Percentiles rank a stretch among this genome's conserved stretches.
Conservation (phyloP, 2,329 filamentous ascomycete species). For the Dactylonectria macrodidyma region DNA sequence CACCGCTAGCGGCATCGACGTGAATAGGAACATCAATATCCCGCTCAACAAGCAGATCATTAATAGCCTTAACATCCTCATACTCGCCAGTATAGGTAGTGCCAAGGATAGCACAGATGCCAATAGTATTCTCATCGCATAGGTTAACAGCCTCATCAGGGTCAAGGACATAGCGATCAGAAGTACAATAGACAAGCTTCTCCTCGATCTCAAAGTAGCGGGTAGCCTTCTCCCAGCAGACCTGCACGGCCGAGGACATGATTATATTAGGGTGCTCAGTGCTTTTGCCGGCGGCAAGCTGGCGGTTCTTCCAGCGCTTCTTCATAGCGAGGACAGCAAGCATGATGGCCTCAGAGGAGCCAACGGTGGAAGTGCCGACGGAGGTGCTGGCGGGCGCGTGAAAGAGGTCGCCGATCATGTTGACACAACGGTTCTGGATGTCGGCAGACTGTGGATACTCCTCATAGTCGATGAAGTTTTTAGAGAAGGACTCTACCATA, state of each 20-base stretch:
- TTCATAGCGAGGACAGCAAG: slow-evolving; percentile 92
- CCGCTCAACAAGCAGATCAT: slow-evolving; percentile 84
- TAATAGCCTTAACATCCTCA: slow-evolving; percentile 93
- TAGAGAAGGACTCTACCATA: slow-evolving; percentile 92
- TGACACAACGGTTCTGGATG: slow-evolving; percentile 92
- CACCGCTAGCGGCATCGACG: slow-evolving; percentile 92
- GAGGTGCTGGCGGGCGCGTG: slow-evolving; percentile 81
- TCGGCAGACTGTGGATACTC: slow-evolving; percentile 87
- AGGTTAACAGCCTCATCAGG: slow-evolving; percentile 72
- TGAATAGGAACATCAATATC: slow-evolving; percentile 89
- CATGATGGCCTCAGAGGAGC: slow-evolving; percentile 92
- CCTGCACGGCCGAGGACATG: slow-evolving; percentile 97
- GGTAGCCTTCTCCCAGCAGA: slow-evolving; percentile 95
- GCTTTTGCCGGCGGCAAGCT: slow-evolving; percentile 86
- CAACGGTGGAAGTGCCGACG: slow-evolving; percentile 90
- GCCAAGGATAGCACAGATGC: slow-evolving; percentile 91
- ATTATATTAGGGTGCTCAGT: slow-evolving; percentile 88
- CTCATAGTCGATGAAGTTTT: slow-evolving; percentile 96
- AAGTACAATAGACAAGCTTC: slow-evolving; percentile 79
- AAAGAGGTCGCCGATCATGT: slow-evolving; percentile 92
- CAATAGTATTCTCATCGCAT: slow-evolving; percentile 83
- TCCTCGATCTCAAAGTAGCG: slow-evolving; percentile 96
- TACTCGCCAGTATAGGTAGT: slow-evolving; percentile 98
- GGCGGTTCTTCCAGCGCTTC: slow-evolving; percentile 91
- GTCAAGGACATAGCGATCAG: slow-evolving; percentile 75